These are phyloP conservation scores for Pythium brassicae DNA, from an alignment of 352 stramenopile species.

Conservation along the genomic window DNA sequence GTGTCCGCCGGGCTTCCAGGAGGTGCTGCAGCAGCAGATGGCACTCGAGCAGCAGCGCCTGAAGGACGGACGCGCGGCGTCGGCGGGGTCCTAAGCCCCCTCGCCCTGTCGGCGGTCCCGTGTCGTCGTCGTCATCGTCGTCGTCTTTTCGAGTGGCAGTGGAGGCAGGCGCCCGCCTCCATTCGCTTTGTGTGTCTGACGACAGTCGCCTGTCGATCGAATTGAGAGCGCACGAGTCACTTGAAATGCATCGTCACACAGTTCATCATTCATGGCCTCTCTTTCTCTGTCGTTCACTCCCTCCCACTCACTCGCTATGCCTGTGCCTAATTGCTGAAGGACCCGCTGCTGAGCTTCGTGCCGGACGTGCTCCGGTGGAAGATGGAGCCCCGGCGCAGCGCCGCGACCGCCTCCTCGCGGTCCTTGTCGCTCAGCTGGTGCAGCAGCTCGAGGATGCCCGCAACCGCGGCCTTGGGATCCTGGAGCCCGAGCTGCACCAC, in stretches of 20 bases:
- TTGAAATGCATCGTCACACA: too few relatives aligned
- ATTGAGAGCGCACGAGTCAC: too few relatives aligned
- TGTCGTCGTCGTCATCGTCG: too few relatives aligned
- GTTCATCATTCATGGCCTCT: too few relatives aligned
- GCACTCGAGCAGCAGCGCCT: slow-evolving; percentile 16
- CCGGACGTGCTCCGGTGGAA: slow-evolving; percentile 72
- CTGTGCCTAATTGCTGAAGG: slow-evolving; percentile 3
- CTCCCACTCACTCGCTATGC: too few relatives aligned
- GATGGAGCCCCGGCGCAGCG: slow-evolving; percentile 80
- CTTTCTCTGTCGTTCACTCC: too few relatives aligned
- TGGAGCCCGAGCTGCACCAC: slow-evolving; percentile 72
- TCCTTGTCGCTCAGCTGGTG: slow-evolving; percentile 81
- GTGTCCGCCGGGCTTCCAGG: slow-evolving; percentile 63
- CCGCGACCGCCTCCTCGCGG: slow-evolving; percentile 75
- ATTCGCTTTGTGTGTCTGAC: too few relatives aligned
- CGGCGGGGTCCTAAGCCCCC: not conserved
- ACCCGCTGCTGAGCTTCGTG: slow-evolving; percentile 29
- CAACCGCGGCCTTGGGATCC: slow-evolving; percentile 82
- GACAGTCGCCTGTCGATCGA: too few relatives aligned
- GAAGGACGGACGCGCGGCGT: slow-evolving; percentile 3
- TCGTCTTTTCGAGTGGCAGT: too few relatives aligned
- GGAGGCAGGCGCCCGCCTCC: too few relatives aligned
- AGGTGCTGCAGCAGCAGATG: slow-evolving; percentile 32
- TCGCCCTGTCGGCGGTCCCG: too few relatives aligned
- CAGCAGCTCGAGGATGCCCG: slow-evolving; percentile 80